phyloP scores from a whole-genome alignment of 2,329 filamentous ascomycete genomes.

The Aureobasidium sp. region DNA sequence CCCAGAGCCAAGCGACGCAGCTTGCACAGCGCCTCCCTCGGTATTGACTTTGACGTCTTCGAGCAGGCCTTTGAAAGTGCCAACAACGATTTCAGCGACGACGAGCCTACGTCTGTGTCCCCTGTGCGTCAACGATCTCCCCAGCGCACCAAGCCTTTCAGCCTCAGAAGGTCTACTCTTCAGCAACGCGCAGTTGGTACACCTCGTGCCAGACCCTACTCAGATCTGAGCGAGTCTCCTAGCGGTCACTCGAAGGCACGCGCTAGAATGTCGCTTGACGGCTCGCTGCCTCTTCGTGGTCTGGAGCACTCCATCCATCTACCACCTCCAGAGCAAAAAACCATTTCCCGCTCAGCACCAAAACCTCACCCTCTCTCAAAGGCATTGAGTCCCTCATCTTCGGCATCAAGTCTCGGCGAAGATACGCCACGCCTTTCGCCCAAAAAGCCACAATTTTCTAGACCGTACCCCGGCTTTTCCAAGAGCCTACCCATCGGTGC shows the following conservation, averaged over 20 bases:
- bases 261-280: slow-evolving; percentile 70
- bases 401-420: slow-evolving; percentile 66
- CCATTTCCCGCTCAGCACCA: slow-evolving; percentile 28
- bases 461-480: slow-evolving; percentile 53
- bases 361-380: slow-evolving; percentile 75
- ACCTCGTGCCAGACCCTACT: slow-evolving; percentile 30
- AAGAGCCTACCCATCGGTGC: slow-evolving; percentile 67
- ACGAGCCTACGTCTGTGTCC: slow-evolving; percentile 7
- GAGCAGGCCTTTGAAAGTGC: slow-evolving; percentile 44
- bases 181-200: slow-evolving; percentile 64
- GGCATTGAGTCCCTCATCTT: slow-evolving; percentile 79
- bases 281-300: slow-evolving; percentile 58
- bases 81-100: slow-evolving; percentile 18
- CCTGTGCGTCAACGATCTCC: slow-evolving; percentile 22
- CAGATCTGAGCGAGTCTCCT: slow-evolving; percentile 24
- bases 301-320: slow-evolving; percentile 50
- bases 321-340: slow-evolving; percentile 24
- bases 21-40: slow-evolving; percentile 64
- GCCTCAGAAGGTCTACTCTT: slow-evolving; percentile 72
- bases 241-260: slow-evolving; percentile 26
- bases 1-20: slow-evolving; percentile 88
- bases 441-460: slow-evolving; percentile 41
- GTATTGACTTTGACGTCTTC: slow-evolving; percentile 66
- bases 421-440: slow-evolving; percentile 36
- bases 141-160: slow-evolving; percentile 25